Base-by-base conservation (phyloP, 2,329 filamentous ascomycete species). In the Ophiocordyceps unilateralis region DNA sequence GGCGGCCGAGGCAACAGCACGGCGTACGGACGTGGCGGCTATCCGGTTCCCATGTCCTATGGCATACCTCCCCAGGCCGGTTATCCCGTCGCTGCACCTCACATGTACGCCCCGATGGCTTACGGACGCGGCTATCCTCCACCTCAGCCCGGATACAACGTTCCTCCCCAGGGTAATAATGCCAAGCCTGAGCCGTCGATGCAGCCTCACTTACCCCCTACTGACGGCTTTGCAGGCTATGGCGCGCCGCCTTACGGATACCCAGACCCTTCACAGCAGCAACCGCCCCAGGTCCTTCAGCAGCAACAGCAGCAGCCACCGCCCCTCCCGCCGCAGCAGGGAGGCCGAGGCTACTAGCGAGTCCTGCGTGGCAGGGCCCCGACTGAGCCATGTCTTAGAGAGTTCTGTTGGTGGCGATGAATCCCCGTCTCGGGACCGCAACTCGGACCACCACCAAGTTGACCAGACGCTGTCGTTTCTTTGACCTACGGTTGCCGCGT, bases 1-100 rank as follows among this genome's bases (percentile, higher is more conserved):
- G 61, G 60, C 44, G 55, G 59, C 43, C 58, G 64, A 30, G 57
- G 60, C 38, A 60, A 64, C 41, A 56, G 58, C 40, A 51, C 54
- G 24, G 54, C 54, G 23, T 70, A 68, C 46, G 66, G 66, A 12
- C 60, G 65, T 42, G 65, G 64, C 47, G 62, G 64, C 40, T 74
- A 72, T 48, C 63, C 62, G 34, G 59, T 59, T 23, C 64, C 58
- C 28, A 54, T 56, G 49, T 52, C 49, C 10, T 65, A 65, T 41
- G 60, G 58, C 39, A 53, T 51, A 44, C 57, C 52, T 20, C 61
- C 55, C 19, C 58, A 64, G 48, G 60, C 59, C 53, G 58, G 55
- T 19, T 64, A 63, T 44, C 49, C 47, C 39, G 53, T 56, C 42
- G 52, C 44, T 24, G 51, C 51, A 20, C 61, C 58, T 40, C 59